Base-by-base conservation (phyloP, 768 basidiomycete species). In the Suillus lakei region DNA sequence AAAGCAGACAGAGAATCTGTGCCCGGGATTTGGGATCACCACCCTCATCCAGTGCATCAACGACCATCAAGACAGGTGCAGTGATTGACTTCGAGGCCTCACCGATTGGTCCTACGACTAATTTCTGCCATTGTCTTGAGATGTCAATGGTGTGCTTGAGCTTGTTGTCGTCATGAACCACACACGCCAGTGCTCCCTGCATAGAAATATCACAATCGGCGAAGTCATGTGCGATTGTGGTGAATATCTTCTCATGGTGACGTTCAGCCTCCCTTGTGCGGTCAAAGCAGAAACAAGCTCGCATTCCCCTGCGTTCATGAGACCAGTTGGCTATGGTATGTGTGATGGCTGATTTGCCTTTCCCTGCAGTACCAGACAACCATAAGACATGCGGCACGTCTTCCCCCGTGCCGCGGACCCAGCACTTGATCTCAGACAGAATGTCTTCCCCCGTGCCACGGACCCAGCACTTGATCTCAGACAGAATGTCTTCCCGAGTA, bases 1-100 rank as follows among this genome's bases (percentile, higher is more conserved):
- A 18, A 28, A 67, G 26, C 13, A 67, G 13, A 30, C 21, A 1
- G 15, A 77, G 70, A 39, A 75, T 64, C 9, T n/a, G n/a, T 23
- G 54, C 39, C 21, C 66, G 67, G 56, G 62, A 30, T 6, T 16
- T 21, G 9, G 26, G 23, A n/a, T 68, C 59, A 7, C 63, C 64
- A 43, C 67, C 68, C 54, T 67, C 70, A 41, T 72, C 69, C 38
- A 74, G 46, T 4, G 61, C 74, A 55, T 76, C 76, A 26, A 75
- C 69, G 41, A 76, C 64, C 23, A 74, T 56, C 12, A 72, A 38
- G 10, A 73, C 64, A 21, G 70, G 75, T 8, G 69, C 67, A 56
- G 65, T n/a, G 39, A 71, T 48, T 7, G 61, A 54, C 32, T 41
- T 41, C 16, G 39, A 41, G 39, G 38, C 63, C 18, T 41, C 55